These are phyloP conservation scores for Candida pseudoviswanathii DNA, from an alignment of 1,139 yeast species.

Conservation along the genomic window DNA sequence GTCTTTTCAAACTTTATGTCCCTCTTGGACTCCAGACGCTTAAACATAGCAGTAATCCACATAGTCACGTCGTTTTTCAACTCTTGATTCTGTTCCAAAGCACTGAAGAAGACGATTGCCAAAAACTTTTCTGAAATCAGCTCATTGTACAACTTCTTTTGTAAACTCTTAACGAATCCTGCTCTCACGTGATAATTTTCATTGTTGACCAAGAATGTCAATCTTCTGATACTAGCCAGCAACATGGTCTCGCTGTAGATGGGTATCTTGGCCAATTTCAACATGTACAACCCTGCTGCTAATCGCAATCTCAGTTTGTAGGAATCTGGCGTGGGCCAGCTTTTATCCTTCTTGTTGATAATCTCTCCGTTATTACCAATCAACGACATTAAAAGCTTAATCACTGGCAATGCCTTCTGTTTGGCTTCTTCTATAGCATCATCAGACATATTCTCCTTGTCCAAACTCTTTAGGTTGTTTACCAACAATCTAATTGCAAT, in stretches of 20 bases:
- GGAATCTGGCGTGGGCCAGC: slow-evolving; percentile 64
- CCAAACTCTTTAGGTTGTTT: slow-evolving; percentile 59
- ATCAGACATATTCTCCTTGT: slow-evolving; percentile 26
- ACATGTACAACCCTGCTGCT: slow-evolving; percentile 64
- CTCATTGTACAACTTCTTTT: slow-evolving; percentile 53
- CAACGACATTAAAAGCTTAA: slow-evolving; percentile 66
- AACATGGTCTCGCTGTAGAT: slow-evolving; percentile 54
- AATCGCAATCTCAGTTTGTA: slow-evolving; percentile 66
- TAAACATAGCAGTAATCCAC: slow-evolving; percentile 72
- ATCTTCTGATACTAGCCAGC: slow-evolving; percentile 52
- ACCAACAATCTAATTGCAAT: slow-evolving; percentile 62
- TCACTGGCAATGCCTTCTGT: slow-evolving; percentile 56
- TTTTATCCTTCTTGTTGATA: slow-evolving; percentile 46
- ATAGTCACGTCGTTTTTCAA: slow-evolving; percentile 56
- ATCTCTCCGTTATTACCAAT: slow-evolving; percentile 86
- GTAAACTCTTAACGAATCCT: slow-evolving; percentile 52
- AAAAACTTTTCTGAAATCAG: slow-evolving; percentile 65
- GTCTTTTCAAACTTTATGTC: slow-evolving; percentile 61
- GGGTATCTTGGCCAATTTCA: slow-evolving; percentile 65
- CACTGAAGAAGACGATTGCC: slow-evolving; percentile 70
- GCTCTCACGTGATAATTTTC: slow-evolving; percentile 59
- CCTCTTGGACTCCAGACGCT: slow-evolving; percentile 40
- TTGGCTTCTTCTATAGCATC: slow-evolving; percentile 32
- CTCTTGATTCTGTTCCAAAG: slow-evolving; percentile 66
- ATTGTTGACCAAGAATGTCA: slow-evolving; percentile 70